phyloP scores from a whole-genome alignment of 2,329 filamentous ascomycete genomes.

The Escovopsis sp. region DNA sequence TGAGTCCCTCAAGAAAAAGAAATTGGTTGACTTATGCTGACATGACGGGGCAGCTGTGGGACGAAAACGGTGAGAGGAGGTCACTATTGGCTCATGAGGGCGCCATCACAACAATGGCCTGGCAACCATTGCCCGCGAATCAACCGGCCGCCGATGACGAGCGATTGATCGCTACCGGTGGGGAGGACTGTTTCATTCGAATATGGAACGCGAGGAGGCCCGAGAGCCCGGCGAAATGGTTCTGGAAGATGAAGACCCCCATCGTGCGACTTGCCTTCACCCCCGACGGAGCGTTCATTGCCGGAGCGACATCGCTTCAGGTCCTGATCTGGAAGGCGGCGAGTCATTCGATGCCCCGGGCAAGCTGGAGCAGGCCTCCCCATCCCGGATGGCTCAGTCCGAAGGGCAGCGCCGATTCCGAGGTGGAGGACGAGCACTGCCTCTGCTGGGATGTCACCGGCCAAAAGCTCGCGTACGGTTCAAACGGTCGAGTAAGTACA shows the following conservation, averaged over 20 bases:
- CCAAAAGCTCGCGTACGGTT: slow-evolving; percentile 47
- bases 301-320: slow-evolving; percentile 42
- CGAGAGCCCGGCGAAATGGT: slow-evolving; percentile 41
- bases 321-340: slow-evolving; percentile 53
- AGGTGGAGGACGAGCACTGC: slow-evolving; percentile 47
- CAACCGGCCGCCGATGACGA: slow-evolving; percentile 30
- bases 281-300: slow-evolving; percentile 48
- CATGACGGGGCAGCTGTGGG: slow-evolving; percentile 32
- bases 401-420: slow-evolving; percentile 33
- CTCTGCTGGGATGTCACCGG: slow-evolving; percentile 48
- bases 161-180: slow-evolving; percentile 44
- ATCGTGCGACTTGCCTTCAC: slow-evolving; percentile 47
- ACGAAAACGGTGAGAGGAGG: slow-evolving; percentile 35
- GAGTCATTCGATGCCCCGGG: slow-evolving; percentile 41
- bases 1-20: not conserved
- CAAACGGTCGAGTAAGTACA: slow-evolving; percentile 43
- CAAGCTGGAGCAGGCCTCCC: slow-evolving; percentile 41
- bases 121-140: slow-evolving; percentile 37
- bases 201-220: slow-evolving; percentile 45
- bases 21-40: slow-evolving; percentile 1
- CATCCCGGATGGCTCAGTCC: slow-evolving; percentile 46
- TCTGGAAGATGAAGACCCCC: slow-evolving; percentile 44
- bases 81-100: slow-evolving; percentile 46
- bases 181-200: slow-evolving; percentile 46
- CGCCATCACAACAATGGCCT: slow-evolving; percentile 41